Conservation (phyloP, 139 green algal species). For the Zygnema circumcarinatum region DNA sequence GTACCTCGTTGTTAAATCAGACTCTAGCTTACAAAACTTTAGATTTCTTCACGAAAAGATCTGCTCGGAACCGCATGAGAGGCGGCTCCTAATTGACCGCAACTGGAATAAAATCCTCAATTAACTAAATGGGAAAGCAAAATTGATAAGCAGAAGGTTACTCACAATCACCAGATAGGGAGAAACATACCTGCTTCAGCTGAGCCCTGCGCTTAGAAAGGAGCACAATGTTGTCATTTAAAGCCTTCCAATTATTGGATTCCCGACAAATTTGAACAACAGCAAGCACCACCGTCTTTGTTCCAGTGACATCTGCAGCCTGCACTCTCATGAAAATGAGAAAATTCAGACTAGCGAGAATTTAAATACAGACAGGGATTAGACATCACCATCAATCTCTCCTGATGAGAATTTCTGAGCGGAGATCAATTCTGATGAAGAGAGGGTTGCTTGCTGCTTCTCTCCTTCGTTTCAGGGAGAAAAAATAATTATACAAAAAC, state of each 20-base stretch:
- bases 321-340: conserved; percentile 29
- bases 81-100: no score
- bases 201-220: conserved; percentile 95
- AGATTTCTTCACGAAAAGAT: no score
- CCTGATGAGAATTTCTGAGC: no score
- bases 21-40: no score
- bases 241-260: conserved; percentile 81
- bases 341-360: background rate
- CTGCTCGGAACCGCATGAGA: no score
- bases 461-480: no score
- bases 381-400: background rate
- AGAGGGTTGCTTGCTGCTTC: no score
- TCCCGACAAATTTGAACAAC: conserved; percentile 83
- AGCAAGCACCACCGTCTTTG: conserved; percentile 76
- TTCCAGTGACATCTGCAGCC: conserved; percentile 80
- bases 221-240: conserved; percentile 93
- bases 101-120: no score
- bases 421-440: no score
- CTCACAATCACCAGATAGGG: background rate
- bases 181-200: conserved; percentile 84
- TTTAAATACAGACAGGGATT: background rate
- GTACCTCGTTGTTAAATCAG: no score
- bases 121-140: no score
- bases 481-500: no score
- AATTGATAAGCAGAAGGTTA: background rate